phyloP scores from a whole-genome alignment of 257 asterid species.

The Fraxinus quadrangulata region DNA sequence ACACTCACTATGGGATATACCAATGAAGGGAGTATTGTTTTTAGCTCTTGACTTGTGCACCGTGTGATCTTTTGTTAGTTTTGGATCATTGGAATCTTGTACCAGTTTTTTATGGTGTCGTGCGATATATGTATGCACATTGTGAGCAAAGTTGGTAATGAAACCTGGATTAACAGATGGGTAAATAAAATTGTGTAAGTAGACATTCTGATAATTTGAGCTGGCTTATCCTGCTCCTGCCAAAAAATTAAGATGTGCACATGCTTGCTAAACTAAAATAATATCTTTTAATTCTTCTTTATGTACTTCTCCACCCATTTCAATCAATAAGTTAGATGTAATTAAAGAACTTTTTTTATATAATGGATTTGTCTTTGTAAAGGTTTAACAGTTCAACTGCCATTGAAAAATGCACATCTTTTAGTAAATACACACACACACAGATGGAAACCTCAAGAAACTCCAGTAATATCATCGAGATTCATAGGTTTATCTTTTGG shows the following conservation, averaged over 20 bases:
- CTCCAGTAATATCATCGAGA: neutral
- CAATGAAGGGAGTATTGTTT: neutral
- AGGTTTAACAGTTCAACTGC: neutral
- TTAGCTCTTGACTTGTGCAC: neutral
- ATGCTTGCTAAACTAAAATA: neutral
- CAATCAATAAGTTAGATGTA: neutral
- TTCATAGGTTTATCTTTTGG: neutral
- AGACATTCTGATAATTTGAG: neutral
- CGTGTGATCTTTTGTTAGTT: neutral
- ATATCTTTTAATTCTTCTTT: too few relatives aligned
- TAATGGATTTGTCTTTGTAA: neutral
- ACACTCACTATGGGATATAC: neutral
- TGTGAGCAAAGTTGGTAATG: neutral
- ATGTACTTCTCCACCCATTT: neutral
- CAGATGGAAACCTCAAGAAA: constrained; percentile 6
- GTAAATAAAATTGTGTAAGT: neutral
- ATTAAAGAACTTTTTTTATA: constrained; percentile 11
- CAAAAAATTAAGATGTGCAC: neutral
- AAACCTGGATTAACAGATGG: neutral
- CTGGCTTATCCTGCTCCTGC: neutral
- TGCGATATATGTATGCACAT: neutral
- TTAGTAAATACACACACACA: neutral
- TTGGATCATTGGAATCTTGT: neutral
- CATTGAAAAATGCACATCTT: neutral
- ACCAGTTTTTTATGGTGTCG: neutral